phyloP scores from a whole-genome alignment of 2,329 filamentous ascomycete genomes.

The Lachnellula cervina region DNA sequence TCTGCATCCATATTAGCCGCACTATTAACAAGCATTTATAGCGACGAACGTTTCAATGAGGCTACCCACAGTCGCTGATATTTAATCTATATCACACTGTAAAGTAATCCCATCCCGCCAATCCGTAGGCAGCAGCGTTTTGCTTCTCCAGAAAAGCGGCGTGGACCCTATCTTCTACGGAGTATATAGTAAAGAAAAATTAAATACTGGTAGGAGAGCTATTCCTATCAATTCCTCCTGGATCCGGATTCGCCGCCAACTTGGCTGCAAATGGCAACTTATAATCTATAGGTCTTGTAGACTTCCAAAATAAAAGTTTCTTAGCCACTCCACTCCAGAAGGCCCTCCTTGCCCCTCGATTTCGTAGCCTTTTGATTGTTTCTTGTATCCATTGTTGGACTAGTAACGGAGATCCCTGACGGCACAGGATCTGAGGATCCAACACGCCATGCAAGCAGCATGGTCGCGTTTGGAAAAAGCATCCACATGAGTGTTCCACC shows the following conservation, averaged over 20 bases:
- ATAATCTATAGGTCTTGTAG: neutral
- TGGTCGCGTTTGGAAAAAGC: slow-evolving; percentile 21
- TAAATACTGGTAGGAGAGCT: too few species aligned
- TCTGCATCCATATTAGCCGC: slow-evolving; percentile 19
- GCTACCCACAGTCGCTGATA: slow-evolving; percentile 10
- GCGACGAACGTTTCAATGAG: slow-evolving; percentile 19
- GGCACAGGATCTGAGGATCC: slow-evolving; percentile 9
- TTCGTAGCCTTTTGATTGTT: neutral
- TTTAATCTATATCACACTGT: slow-evolving; percentile 24
- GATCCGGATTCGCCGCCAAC: neutral
- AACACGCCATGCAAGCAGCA: slow-evolving; percentile 14
- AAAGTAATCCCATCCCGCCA: slow-evolving; percentile 6
- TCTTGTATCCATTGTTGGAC: neutral
- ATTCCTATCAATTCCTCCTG: neutral
- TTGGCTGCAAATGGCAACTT: neutral
- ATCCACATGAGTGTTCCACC: slow-evolving; percentile 11
- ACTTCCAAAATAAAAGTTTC: neutral
- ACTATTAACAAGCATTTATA: slow-evolving; percentile 12
- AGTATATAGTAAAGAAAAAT: too few species aligned
- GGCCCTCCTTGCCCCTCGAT: neutral
- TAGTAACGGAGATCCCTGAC: slow-evolving; percentile 3
- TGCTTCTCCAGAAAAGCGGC: slow-evolving; percentile 1
- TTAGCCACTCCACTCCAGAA: neutral
- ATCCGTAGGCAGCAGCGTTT: slow-evolving; percentile 1
- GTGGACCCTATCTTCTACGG: neutral